phyloP scores from a whole-genome alignment of 805 yeast genomes.

The Candida maris region DNA sequence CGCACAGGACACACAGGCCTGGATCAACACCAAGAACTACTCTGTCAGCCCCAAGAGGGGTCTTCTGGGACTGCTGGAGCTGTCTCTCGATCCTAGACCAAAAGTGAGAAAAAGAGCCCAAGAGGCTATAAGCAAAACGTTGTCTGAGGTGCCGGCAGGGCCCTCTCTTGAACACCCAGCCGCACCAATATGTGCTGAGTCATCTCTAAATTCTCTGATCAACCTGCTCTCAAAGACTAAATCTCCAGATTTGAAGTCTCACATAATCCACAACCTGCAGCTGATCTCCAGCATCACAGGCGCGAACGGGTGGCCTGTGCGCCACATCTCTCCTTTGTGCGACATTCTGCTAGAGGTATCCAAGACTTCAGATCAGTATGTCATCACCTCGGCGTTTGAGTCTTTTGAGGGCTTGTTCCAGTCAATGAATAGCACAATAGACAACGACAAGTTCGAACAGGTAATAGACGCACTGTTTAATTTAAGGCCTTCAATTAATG shows the following conservation, averaged over 20 bases:
- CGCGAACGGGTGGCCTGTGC: slow-evolving; percentile 79
- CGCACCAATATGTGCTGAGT: slow-evolving; percentile 62
- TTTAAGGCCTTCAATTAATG: slow-evolving; percentile 77
- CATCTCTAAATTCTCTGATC: slow-evolving; percentile 55
- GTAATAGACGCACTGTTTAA: slow-evolving; percentile 72
- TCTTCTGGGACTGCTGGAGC: slow-evolving; percentile 68
- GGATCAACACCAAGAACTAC: slow-evolving; percentile 56
- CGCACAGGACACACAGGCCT: slow-evolving; percentile 76
- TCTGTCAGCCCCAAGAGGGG: slow-evolving; percentile 77
- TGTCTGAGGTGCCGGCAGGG: slow-evolving; percentile 68
- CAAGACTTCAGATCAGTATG: slow-evolving; percentile 76
- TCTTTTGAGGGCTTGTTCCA: slow-evolving; percentile 80
- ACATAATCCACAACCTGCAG: slow-evolving; percentile 73
- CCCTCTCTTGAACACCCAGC: slow-evolving; percentile 80
- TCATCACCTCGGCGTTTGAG: slow-evolving; percentile 76
- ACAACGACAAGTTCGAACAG: slow-evolving; percentile 58
- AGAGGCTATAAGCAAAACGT: slow-evolving; percentile 71
- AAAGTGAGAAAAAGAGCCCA: slow-evolving; percentile 93
- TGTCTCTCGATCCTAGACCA: slow-evolving; percentile 85
- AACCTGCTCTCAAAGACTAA: slow-evolving; percentile 36
- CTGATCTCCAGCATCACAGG: slow-evolving; percentile 66
- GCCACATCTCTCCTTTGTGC: slow-evolving; percentile 66
- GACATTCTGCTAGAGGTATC: slow-evolving; percentile 72
- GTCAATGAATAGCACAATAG: slow-evolving; percentile 50
- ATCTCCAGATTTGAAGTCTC: slow-evolving; percentile 47